Percentiles rank a stretch among this genome's conserved stretches.
Evolutionary conservation across 1,139 yeast genomes (phyloP).

Genomic region (Pneumocystis jirovecii): DNA sequence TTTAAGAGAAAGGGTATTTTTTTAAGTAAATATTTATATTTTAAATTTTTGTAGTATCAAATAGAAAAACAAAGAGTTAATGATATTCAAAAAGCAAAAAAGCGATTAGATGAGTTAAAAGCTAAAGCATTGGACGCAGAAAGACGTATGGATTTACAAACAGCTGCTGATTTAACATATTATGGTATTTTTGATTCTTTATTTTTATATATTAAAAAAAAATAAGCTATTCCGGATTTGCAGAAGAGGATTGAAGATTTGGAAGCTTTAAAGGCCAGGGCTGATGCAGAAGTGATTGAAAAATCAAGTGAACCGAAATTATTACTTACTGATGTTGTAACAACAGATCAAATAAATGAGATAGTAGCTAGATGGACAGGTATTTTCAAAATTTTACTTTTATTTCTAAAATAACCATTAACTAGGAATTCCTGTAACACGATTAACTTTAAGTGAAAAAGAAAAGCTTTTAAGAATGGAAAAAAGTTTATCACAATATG

Average conservation of each 20-base stretch:
- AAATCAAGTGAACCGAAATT: conserved; percentile 27
- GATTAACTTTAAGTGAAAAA: conserved; percentile 89
- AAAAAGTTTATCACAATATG: conserved; percentile 60
- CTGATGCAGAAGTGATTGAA: conserved; percentile 29
- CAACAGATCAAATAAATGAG: conserved; percentile 85
- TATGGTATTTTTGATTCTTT: conserved; percentile 81
- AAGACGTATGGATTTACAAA: conserved; percentile 84
- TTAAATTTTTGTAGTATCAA: conserved; percentile 33
- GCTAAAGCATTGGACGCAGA: conserved; percentile 91
- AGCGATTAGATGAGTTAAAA: conserved; percentile 82
- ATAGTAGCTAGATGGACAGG: conserved; percentile 96
- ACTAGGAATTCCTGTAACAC: conserved; percentile 67
- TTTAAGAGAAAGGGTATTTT: conserved; percentile 40
- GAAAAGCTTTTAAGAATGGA: conserved; percentile 90
- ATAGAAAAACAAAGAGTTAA: conserved; percentile 89
- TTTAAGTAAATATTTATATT: background rate
- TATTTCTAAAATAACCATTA: background rate
- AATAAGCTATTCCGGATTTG: conserved; percentile 19
- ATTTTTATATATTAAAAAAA: background rate
- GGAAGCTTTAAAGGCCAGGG: conserved; percentile 60
- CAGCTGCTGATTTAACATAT: conserved; percentile 88
- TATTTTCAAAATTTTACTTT: conserved; percentile 5
- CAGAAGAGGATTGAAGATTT: conserved; percentile 58
- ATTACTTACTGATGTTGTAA: conserved; percentile 76
- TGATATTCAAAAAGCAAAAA: conserved; percentile 72